Base-by-base conservation (phyloP, 2,329 filamentous ascomycete species). In the Colletotrichum chlorophyti region DNA sequence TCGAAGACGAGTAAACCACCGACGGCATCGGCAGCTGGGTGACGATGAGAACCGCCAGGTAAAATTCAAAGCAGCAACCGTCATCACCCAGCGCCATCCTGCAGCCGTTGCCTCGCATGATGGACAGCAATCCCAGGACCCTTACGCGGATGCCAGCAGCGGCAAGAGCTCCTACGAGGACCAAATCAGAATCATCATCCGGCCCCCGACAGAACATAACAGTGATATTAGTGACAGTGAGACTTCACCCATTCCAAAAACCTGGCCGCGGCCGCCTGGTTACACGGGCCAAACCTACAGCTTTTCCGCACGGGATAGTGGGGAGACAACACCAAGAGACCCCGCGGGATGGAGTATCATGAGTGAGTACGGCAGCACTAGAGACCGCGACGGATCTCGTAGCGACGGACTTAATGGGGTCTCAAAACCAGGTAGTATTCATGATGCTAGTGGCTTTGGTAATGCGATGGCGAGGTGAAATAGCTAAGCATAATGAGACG, bases 161-260 rank as follows among this genome's bases (percentile, higher is more conserved):
- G 48, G 63, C 47, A 21, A 59, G 60, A 29, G 61, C 49, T 38
- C 63, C 8, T 60, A 64, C 29, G 58, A 65, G 26, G 67, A 48
- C 4, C 49, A 72, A 40, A 66, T 74, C 3, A 64, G 70, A 29
- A 67, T 72, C 42, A 67, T 73, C 34, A 71, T 74, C 47, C 67
- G 66, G 2, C 68, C 68, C 8, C 55, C 65, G 8, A 65, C 60
- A 21, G n/a, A n/a, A n/a, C n/a, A n/a, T n/a, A 60, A 58, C 10
- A 46, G 60, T 1, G 15, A 48, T 17, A 63, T 53, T 9, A 46
- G 49, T 10, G 58, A 58, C 58, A 59, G 58, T 6, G 48, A 42
- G 19, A 31, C 54, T 48, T 61, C 29, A 24, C 38, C 55, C 21
- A n/a, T 52, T 42, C 47, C 11, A 41, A 62, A 10, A 23, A 35